Percentiles rank a stretch among this genome's conserved stretches.
phyloP scores from a whole-genome alignment of 768 basidiomycete species.

The Lactarius sanguifluus region DNA sequence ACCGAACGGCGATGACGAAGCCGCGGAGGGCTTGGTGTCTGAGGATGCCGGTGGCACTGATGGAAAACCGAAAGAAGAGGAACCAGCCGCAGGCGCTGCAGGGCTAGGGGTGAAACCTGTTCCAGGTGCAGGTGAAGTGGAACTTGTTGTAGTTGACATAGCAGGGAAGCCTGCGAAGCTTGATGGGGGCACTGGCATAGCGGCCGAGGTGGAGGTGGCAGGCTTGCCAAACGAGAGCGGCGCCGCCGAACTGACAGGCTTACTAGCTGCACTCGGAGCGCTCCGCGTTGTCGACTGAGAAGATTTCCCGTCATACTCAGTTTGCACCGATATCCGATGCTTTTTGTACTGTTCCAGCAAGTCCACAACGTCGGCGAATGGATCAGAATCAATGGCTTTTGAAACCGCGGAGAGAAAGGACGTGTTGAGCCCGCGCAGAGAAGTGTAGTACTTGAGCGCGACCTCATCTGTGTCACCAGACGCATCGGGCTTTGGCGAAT shows the following conservation, averaged over 20 bases:
- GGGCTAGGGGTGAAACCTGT: conserved; percentile 28
- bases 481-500: conserved; percentile 19
- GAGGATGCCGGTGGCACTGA: conserved; percentile 11
- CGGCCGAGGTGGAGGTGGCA: conserved; percentile 17
- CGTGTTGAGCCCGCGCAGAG: conserved; percentile 72
- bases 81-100: conserved; percentile 20
- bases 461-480: conserved; percentile 27
- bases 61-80: conserved; percentile 27
- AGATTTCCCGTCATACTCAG: conserved; percentile 48
- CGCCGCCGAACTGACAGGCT: conserved; percentile 3
- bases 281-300: conserved; percentile 7
- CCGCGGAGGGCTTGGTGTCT: conserved; percentile 9
- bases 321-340: conserved; percentile 53
- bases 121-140: conserved; percentile 33
- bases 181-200: conserved; percentile 42
- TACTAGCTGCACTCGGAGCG: conserved; percentile 5
- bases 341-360: conserved; percentile 59
- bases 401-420: conserved; percentile 61
- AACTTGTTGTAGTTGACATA: conserved; percentile 30
- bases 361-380: conserved; percentile 62
- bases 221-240: conserved; percentile 5
- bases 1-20: conserved; percentile 7
- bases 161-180: conserved; percentile 41
- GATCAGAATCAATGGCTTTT: conserved; percentile 62
- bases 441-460: conserved; percentile 59